phyloP scores from a whole-genome alignment of 345 rosid species.

The Toxicodendron radicans region DNA sequence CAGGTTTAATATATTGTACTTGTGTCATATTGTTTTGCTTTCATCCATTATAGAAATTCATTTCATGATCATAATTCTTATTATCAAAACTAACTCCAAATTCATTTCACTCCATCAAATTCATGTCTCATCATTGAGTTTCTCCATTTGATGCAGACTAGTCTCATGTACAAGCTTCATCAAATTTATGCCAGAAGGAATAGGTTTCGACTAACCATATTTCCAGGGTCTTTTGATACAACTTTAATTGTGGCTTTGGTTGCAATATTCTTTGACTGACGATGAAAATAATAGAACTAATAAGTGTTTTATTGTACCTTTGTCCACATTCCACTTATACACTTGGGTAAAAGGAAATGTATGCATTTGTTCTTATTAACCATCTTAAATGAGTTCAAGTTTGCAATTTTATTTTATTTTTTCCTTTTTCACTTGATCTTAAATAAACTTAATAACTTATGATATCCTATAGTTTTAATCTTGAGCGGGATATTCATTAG shows the following conservation, averaged over 20 bases:
- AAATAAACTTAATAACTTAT: too few relatives aligned
- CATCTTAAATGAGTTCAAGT: too few relatives aligned
- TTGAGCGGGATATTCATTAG: too few relatives aligned
- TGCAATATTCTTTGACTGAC: constrained; percentile 59
- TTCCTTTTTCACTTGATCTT: too few relatives aligned
- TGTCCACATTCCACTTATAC: not conserved
- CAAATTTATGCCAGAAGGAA: constrained; percentile 61
- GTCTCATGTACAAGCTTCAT: constrained; percentile 87
- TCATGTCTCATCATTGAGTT: not conserved
- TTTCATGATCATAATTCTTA: not conserved
- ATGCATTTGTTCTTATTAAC: too few relatives aligned
- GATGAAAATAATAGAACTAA: constrained; percentile 17
- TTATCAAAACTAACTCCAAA: not conserved
- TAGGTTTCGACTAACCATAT: constrained; percentile 72
- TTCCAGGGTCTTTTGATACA: constrained; percentile 56
- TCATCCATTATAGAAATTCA: not conserved
- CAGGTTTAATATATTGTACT: not conserved
- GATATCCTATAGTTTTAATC: too few relatives aligned
- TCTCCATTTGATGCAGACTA: constrained; percentile 57
- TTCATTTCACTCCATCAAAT: not conserved
- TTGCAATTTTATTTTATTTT: too few relatives aligned
- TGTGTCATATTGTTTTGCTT: not conserved
- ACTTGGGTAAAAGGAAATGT: not conserved
- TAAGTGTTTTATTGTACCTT: not conserved
- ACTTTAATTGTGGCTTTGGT: constrained; percentile 59